Base-by-base conservation (phyloP, 306 rosid species). In the Rosa persica region DNA sequence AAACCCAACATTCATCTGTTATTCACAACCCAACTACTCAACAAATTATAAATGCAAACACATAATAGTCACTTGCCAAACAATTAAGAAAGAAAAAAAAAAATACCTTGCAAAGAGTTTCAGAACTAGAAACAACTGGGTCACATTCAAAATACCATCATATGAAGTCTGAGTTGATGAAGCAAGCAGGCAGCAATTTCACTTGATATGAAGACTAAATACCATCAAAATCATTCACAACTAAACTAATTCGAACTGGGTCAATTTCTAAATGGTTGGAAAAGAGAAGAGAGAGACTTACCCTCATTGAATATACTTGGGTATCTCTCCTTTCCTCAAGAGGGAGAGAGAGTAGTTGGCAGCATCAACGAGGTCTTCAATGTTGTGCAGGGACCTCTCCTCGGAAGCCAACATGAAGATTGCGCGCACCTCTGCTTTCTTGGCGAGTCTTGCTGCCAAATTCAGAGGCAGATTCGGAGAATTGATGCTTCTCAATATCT, bases 301-400 rank as follows among this genome's bases (percentile, higher is more conserved):
- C 84, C 86, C 4, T 64, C 89, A 88, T 4, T 66, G 71, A 19
- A 38, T 38, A 19, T 38, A 38, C 71, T 66, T 64, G 44, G 44
- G 69, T 64, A 64, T 64, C 19, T 64, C 44, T 34, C 69, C 69
- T 3, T 64, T 64, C n/a, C 43, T 64, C 11, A 64, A 83, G 73
- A 91, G 89, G 23, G 93, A 88, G 5, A 93, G 93, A 60, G 98
- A 90, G 89, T 89, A 91, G 70, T 92, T 82, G 1, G 97, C 97
- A 20, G 87, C 90, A 79, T 90, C 93, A 38, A 94, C 75, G 72
- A 92, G 95, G 27, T 92, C 98, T 1, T 87, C 83, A 43, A 90
- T 94, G 84, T 92, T 90, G 85, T 90, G 97, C 36, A 88, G 76
- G 1, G 97, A 88, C 1, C 89, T 86, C 83, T 94, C 98, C 42